Percentiles rank a stretch among this genome's conserved stretches.
Evolutionary conservation across 2,329 filamentous ascomycete genomes (phyloP).

Genomic region (Akanthomyces uredinophilus): DNA sequence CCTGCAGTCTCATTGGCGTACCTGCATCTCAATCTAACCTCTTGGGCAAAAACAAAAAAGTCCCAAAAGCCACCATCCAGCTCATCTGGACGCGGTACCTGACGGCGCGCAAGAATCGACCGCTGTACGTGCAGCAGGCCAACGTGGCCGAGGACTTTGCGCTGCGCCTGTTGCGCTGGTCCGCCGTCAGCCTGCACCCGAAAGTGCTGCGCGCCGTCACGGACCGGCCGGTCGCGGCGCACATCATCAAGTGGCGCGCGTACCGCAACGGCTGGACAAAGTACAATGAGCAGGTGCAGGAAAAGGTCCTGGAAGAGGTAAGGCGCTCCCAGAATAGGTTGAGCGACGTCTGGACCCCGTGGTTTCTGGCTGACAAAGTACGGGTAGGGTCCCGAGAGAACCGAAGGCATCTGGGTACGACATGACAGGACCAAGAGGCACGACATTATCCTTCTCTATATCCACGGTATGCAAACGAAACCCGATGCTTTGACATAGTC

Average conservation of each 20-base stretch:
- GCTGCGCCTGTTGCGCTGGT: slow-evolving; percentile 6
- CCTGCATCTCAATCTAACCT: not conserved
- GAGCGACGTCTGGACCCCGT: too few species aligned
- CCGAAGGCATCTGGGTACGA: slow-evolving; percentile 66
- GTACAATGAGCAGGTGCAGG: slow-evolving; percentile 3
- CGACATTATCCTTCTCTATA: slow-evolving; percentile 77
- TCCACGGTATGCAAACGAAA: slow-evolving; percentile 54
- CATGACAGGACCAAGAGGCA: slow-evolving; percentile 55
- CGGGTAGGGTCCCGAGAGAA: slow-evolving; percentile 30
- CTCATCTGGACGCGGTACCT: slow-evolving; percentile 9
- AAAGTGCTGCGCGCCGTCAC: slow-evolving; percentile 4
- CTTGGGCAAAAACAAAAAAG: not conserved
- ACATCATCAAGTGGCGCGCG: slow-evolving; percentile 11
- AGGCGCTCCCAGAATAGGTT: not conserved
- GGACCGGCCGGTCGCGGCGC: not conserved
- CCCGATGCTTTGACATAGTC: too few species aligned
- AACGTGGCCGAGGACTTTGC: slow-evolving; percentile 5
- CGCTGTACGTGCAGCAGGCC: slow-evolving; percentile 8
- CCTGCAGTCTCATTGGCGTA: not conserved
- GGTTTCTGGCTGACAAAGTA: slow-evolving; percentile 9
- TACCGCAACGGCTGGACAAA: slow-evolving; percentile 8
- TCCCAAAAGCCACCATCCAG: slow-evolving; percentile 6
- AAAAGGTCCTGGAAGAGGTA: slow-evolving; percentile 10
- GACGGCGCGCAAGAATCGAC: not conserved
- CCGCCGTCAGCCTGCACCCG: not conserved